A percentile compares a stretch with the other conserved stretches of the same genome.
Conservation (phyloP, 2,329 filamentous ascomycete genomes). For the Penicillium sp. region DNA sequence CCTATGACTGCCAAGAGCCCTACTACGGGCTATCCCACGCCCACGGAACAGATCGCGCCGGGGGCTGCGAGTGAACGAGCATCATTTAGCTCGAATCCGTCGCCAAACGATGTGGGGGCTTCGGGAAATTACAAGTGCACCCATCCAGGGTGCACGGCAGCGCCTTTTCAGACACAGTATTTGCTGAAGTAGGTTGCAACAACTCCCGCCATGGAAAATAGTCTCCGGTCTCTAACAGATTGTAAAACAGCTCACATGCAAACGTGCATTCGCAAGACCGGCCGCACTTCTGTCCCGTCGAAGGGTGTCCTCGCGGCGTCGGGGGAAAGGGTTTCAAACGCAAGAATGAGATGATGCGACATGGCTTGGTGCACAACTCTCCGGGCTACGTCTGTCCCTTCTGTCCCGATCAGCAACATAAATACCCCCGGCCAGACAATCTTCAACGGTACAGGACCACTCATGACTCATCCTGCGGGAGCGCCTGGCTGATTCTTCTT, state of each 20-base stretch:
- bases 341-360: constrained; percentile 69
- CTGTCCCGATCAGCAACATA: constrained; percentile 88
- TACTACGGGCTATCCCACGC: constrained; percentile 40
- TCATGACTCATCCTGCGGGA: background rate
- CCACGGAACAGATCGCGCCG: constrained; percentile 33
- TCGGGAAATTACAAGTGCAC: constrained; percentile 51
- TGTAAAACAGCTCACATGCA: constrained; percentile 44
- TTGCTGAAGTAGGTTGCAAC: constrained; percentile 55
- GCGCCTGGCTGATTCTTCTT: background rate
- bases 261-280: constrained; percentile 63
- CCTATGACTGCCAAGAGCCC: constrained; percentile 36
- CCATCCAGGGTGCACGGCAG: constrained; percentile 55
- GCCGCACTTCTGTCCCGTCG: constrained; percentile 63
- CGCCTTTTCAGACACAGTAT: constrained; percentile 64
- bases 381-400: constrained; percentile 96
- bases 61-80: constrained; percentile 24
- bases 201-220: background rate
- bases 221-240: constrained; percentile 8
- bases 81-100: constrained; percentile 21
- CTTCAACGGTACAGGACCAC: constrained; percentile 70
- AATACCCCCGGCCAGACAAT: constrained; percentile 93
- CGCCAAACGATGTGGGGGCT: constrained; percentile 27
- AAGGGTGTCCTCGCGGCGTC: constrained; percentile 56
- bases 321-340: constrained; percentile 67
- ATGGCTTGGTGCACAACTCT: constrained; percentile 86